A percentile compares a stretch with the other conserved stretches of the same genome.
Evolutionary conservation across 345 rosid species (phyloP).

Genomic region (Brassica incana): DNA sequence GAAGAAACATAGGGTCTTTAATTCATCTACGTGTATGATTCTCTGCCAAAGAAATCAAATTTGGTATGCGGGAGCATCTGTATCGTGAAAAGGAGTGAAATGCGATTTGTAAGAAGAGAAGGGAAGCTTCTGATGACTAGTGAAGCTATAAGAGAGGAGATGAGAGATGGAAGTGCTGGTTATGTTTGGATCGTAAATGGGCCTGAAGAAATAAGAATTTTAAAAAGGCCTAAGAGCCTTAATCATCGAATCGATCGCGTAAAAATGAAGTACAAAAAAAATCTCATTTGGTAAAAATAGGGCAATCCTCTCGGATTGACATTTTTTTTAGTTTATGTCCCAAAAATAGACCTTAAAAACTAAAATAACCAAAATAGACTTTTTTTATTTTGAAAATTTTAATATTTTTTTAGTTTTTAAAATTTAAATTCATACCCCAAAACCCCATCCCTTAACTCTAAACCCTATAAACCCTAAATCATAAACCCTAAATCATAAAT

Average conservation of each 20-base stretch:
- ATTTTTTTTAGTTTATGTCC: too few relatives aligned
- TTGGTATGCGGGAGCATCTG: neutral
- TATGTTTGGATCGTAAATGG: constrained; percentile 30
- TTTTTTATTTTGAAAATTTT: too few relatives aligned
- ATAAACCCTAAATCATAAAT: too few relatives aligned
- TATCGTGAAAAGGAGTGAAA: neutral
- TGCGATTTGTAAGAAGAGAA: constrained; percentile 1
- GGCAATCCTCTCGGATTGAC: too few relatives aligned
- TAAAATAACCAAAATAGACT: too few relatives aligned
- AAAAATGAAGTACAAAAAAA: too few relatives aligned
- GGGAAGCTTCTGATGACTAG: constrained; percentile 6
- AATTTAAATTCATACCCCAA: too few relatives aligned
- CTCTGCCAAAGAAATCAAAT: neutral
- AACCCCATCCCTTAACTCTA: too few relatives aligned
- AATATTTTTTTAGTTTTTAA: too few relatives aligned
- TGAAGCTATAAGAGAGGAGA: neutral
- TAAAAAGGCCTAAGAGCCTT: neutral
- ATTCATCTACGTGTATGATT: neutral
- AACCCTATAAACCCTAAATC: too few relatives aligned
- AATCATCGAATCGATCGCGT: neutral
- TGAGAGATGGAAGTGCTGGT: neutral
- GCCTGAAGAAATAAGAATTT: neutral
- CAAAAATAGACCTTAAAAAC: too few relatives aligned
- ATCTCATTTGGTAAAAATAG: too few relatives aligned
- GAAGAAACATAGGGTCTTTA: neutral